Evolutionary conservation across 202 grass and related monocot species (phyloP), one percentile per base, ranked within the genome.

Genomic region (Brachypodium distachyon): DNA sequence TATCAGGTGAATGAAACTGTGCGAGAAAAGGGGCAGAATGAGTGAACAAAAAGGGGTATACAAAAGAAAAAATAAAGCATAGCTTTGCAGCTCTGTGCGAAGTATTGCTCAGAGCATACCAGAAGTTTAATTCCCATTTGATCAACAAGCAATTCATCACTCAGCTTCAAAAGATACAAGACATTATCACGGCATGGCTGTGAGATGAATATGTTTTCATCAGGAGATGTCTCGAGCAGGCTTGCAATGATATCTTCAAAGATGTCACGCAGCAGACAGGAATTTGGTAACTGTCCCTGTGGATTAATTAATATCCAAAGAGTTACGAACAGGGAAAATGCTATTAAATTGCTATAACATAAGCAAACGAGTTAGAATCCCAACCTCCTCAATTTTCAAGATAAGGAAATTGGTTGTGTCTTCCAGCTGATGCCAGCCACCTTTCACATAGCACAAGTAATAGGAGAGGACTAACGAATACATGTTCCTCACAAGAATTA

Each of bases 341-440:
- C 17, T 59, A 46, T 5, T 44, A 53, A 53, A 46, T 69, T 80
- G 46, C 18, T 76, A 70, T 54, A 33, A 29, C 27, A 71, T 41
- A 43, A 61, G 33, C 43, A 72, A 85, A n/a, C 4, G 10, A 55
- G 28, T 40, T 68, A 50, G 34, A 60, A 28, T 49, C 36, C 42
- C 44, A 51, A 98, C 95, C 95, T 89, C 77, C 57, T 90, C 84
- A 34, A 92, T 87, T 79, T 94, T 94, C 70, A 94, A 76, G 19
- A 94, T 66, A 58, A 98, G 79, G 37, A 98, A 98, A 94, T 92
- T 94, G 74, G 78, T 66, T 50, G 89, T 94, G 49, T 94, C 89
- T 81, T 98, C 95, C 68, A 98, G 80, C 42, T 98, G 95, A 56
- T 89, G 91, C 95, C 95, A 98, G 65, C 95, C 95, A 77, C 95